Evolutionary conservation across 495 filamentous ascomycete genomes (phyloP).

Genomic region (Ascodesmis nigricans): DNA sequence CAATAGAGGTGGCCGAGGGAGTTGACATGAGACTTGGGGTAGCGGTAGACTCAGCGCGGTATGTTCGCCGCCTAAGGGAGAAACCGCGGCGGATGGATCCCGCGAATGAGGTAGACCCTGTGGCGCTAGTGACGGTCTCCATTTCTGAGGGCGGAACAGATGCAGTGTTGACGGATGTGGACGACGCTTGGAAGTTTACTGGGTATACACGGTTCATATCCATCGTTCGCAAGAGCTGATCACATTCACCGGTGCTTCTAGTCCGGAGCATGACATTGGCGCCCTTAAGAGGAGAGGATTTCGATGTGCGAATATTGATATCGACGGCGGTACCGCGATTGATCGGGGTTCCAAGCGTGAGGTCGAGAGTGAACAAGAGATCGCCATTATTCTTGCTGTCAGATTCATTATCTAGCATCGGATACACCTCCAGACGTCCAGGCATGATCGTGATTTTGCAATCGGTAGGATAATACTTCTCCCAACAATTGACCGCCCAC

Average conservation of each 20-base stretch:
- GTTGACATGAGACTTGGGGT: conserved; percentile 27
- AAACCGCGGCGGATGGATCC: conserved; percentile 19
- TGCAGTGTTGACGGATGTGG: conserved; percentile 10
- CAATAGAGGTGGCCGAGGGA: conserved; percentile 31
- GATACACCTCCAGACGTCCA: conserved; percentile 51
- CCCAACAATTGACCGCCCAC: conserved; percentile 69
- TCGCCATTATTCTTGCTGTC: neutral
- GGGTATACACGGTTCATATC: conserved; percentile 31
- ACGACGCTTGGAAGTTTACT: conserved; percentile 14
- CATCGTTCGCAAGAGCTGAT: conserved; percentile 57
- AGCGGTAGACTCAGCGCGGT: conserved; percentile 11
- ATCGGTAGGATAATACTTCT: conserved; percentile 47
- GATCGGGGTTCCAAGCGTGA: conserved; percentile 73
- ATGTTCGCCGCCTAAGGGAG: conserved; percentile 17
- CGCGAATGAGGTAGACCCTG: conserved; percentile 11
- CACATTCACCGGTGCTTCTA: conserved; percentile 50
- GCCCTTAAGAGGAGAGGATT: conserved; percentile 44
- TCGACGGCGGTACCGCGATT: conserved; percentile 78
- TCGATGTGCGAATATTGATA: conserved; percentile 73
- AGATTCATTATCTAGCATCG: neutral
- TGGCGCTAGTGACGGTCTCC: conserved; percentile 10
- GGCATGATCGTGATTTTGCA: conserved; percentile 64
- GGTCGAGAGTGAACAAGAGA: conserved; percentile 40
- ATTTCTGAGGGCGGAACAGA: conserved; percentile 7
- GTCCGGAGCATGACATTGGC: conserved; percentile 80